phyloP scores from a whole-genome alignment of 768 basidiomycete genomes.

The Mycena venus region DNA sequence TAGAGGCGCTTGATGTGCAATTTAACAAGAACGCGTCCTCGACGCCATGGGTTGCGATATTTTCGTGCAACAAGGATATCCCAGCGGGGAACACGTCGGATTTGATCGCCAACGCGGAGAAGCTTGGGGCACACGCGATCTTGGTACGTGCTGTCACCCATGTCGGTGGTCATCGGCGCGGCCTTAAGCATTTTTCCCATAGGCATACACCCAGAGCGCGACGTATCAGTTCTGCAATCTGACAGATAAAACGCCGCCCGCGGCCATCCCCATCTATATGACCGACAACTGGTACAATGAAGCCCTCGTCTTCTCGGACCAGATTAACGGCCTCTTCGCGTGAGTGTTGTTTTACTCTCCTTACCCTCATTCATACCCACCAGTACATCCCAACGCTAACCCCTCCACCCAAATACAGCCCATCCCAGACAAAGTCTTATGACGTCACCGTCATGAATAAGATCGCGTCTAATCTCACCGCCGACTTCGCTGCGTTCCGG shows the following conservation, averaged over 20 bases:
- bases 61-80: neutral
- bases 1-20: slow-evolving; percentile 21
- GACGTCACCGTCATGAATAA: neutral
- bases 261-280: slow-evolving; percentile 6
- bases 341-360: no score
- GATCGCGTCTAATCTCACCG: neutral
- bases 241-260: neutral
- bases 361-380: neutral
- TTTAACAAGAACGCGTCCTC: slow-evolving; percentile 16
- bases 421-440: neutral
- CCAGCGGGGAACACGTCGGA: slow-evolving; percentile 4
- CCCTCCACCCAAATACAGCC: neutral
- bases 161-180: no score
- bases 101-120: slow-evolving; percentile 17
- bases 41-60: slow-evolving; percentile 20
- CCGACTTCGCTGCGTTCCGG: neutral
- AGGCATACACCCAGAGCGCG: neutral
- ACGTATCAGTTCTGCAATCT: neutral
- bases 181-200: neutral
- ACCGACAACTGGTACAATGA: neutral
- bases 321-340: neutral
- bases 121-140: slow-evolving; percentile 18
- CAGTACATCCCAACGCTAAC: neutral
- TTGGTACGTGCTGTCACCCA: slow-evolving; percentile 5
- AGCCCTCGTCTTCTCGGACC: neutral